These are phyloP conservation scores for Mrakia frigida DNA, from an alignment of 768 basidiomycete species.

Conservation along the genomic window DNA sequence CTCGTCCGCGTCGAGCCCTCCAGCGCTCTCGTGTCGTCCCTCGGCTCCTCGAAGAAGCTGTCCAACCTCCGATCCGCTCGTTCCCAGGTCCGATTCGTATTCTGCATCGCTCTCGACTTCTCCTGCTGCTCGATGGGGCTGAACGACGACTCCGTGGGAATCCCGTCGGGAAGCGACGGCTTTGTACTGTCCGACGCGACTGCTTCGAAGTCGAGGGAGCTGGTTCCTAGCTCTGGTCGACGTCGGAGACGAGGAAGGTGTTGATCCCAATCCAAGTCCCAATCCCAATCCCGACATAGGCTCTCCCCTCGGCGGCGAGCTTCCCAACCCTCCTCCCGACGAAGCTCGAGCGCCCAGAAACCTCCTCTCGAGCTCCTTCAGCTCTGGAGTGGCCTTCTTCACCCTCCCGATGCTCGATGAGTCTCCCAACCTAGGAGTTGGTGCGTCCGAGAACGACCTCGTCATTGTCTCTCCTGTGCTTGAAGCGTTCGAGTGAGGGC, in stretches of 20 bases:
- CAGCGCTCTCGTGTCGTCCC: not conserved
- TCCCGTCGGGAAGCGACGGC: not conserved
- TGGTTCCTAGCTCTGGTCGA: not conserved
- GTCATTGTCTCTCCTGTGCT: not conserved
- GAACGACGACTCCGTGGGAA: not conserved
- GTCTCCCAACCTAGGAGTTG: not conserved
- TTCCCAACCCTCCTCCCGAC: not conserved
- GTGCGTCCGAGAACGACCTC: not conserved
- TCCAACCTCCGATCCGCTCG: not conserved
- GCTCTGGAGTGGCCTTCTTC: too few relatives aligned
- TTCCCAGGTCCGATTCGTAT: not conserved
- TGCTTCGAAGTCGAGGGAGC: slow-evolving; percentile 11
- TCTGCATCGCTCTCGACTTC: not conserved
- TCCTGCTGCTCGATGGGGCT: not conserved
- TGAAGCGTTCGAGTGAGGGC: not conserved
- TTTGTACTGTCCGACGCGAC: slow-evolving; percentile 11
- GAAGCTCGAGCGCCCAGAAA: not conserved
- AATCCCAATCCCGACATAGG: not conserved
- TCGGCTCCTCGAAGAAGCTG: not conserved
- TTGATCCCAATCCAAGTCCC: not conserved
- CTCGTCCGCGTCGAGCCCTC: not conserved
- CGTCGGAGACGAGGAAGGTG: not conserved
- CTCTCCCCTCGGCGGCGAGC: not conserved
- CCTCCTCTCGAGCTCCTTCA: not conserved
- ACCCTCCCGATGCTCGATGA: not conserved